These are phyloP conservation scores for Pseudocohnilembus persalinus DNA, from an alignment of 169 alveolate genomes.

Conservation along the genomic window DNA sequence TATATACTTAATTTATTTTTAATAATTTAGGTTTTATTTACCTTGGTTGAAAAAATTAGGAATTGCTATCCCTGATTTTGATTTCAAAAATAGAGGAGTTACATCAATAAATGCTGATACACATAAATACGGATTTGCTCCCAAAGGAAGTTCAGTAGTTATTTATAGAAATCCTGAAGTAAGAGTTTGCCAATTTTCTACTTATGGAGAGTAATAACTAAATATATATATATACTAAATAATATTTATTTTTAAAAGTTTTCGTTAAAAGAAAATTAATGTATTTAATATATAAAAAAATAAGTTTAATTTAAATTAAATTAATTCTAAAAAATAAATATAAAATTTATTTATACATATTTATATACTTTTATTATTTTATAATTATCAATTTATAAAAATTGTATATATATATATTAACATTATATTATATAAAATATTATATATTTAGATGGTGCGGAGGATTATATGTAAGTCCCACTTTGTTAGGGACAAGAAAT, in stretches of 20 bases:
- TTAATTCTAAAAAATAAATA: too few species aligned
- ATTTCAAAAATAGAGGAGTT: conserved; percentile 48
- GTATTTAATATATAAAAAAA: too few species aligned
- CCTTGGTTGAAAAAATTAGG: conserved; percentile 36
- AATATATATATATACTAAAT: too few species aligned
- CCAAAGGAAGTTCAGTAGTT: conserved; percentile 57
- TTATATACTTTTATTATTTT: too few species aligned
- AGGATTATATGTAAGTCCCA: conserved; percentile 45
- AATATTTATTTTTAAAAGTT: too few species aligned
- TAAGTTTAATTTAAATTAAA: too few species aligned
- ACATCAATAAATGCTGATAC: conserved; percentile 58
- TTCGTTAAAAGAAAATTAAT: too few species aligned
- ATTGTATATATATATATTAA: too few species aligned
- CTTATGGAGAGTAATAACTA: conserved; percentile 27
- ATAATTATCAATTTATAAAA: too few species aligned
- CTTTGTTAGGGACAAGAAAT: conserved; percentile 53
- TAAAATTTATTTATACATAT: too few species aligned
- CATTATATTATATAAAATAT: too few species aligned
- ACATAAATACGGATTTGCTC: conserved; percentile 57
- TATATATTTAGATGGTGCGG: conserved; percentile 37
- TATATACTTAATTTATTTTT: too few species aligned
- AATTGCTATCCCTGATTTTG: conserved; percentile 37
- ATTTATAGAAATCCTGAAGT: conserved; percentile 41
- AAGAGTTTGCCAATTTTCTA: conserved; percentile 33
- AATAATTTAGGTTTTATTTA: conserved; percentile 10